Conservation (phyloP, 2,329 filamentous ascomycete genomes). For the Fonsecaea pugnacius region DNA sequence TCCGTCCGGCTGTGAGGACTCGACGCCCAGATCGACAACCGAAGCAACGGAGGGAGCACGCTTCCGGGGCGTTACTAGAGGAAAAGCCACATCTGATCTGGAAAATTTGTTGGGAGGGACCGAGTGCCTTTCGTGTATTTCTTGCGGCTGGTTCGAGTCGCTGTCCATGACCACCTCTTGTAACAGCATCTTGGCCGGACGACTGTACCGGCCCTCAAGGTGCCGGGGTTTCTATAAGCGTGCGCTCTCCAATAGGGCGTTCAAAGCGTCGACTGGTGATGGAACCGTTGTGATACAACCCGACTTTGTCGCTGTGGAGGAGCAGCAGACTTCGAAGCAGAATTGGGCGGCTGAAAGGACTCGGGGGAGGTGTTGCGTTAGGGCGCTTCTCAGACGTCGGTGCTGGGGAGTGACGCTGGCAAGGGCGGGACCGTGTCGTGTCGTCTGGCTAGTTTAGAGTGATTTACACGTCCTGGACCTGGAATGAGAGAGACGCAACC, state of each 20-base stretch:
- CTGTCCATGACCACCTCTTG: conserved; percentile 33
- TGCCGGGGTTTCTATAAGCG: neutral
- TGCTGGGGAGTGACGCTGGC: neutral
- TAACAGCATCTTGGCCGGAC: conserved; percentile 27
- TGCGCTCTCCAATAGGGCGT: neutral
- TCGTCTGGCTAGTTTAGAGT: neutral
- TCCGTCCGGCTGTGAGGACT: conserved; percentile 28
- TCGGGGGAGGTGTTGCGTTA: neutral
- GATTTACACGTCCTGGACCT: neutral
- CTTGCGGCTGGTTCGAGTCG: conserved; percentile 28
- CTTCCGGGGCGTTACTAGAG: conserved; percentile 33
- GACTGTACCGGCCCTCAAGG: conserved; percentile 11
- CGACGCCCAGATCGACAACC: conserved; percentile 21
- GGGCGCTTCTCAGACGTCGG: neutral
- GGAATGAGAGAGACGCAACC: neutral
- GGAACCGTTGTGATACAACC: neutral
- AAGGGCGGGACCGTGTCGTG: neutral
- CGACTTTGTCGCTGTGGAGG: neutral
- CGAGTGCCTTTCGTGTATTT: conserved; percentile 30
- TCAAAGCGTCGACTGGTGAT: neutral
- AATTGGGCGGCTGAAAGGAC: neutral
- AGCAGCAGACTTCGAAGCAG: neutral
- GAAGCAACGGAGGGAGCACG: conserved; percentile 33
- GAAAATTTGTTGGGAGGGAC: conserved; percentile 25
- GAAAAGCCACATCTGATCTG: conserved; percentile 35